Evolutionary conservation across 192 early-diverging fungal species (phyloP).

Genomic region (Phlyctochytrium bullatum): DNA sequence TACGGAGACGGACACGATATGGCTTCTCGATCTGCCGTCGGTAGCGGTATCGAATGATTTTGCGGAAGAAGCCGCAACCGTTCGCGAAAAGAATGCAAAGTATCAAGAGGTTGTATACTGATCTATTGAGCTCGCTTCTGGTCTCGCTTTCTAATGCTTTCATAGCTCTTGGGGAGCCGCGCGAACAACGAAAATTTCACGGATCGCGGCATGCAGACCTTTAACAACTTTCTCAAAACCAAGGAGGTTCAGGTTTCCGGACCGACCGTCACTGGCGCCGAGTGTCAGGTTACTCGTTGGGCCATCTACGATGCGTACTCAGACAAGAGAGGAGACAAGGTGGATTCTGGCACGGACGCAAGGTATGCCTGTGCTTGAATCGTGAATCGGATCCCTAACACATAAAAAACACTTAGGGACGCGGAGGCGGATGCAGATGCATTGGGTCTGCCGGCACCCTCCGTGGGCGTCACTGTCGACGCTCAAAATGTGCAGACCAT

Average conservation of each 20-base stretch:
- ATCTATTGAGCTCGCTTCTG: neutral
- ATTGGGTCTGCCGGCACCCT: too few species aligned
- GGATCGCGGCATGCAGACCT: constrained; percentile 52
- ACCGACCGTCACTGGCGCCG: constrained; percentile 35
- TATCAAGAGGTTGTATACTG: constrained; percentile 47
- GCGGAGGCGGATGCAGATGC: too few species aligned
- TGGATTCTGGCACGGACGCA: constrained; percentile 1
- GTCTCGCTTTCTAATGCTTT: too few species aligned
- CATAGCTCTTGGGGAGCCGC: constrained; percentile 39
- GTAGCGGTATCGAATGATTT: constrained; percentile 44
- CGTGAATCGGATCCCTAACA: too few species aligned
- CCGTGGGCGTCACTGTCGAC: too few species aligned
- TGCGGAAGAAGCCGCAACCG: constrained; percentile 36
- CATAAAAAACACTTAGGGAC: too few species aligned
- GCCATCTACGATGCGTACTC: constrained; percentile 46
- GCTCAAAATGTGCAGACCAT: too few species aligned
- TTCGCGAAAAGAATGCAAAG: constrained; percentile 46
- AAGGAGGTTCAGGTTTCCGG: constrained; percentile 56
- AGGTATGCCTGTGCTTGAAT: too few species aligned
- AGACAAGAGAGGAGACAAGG: neutral
- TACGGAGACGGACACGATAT: constrained; percentile 49
- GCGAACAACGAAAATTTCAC: constrained; percentile 55
- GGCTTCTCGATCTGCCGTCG: constrained; percentile 43
- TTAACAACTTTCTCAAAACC: constrained; percentile 42
- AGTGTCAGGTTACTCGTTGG: constrained; percentile 47